These are phyloP conservation scores for Olyra latifolia DNA, from an alignment of 176 grass and related monocot genomes.

Conservation along the genomic window DNA sequence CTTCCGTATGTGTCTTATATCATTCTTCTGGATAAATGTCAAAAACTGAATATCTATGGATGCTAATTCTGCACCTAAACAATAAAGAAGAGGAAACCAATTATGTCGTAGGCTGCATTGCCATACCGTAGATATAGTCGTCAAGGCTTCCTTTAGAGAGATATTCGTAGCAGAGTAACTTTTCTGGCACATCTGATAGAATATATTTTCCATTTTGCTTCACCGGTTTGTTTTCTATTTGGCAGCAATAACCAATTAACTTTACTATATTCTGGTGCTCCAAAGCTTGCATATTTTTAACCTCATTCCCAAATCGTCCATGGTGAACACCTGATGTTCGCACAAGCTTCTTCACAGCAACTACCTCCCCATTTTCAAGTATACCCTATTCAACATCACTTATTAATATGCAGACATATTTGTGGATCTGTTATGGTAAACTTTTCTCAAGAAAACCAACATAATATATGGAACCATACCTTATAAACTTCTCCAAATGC, in stretches of 20 bases:
- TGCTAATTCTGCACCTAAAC: not conserved
- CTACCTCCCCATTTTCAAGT: not conserved
- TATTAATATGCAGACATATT: not conserved
- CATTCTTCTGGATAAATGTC: not conserved
- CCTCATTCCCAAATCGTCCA: constrained; percentile 30
- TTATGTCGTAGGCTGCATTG: not conserved
- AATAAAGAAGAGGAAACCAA: not conserved
- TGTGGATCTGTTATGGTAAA: not conserved
- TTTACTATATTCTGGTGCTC: constrained; percentile 32
- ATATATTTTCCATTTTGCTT: not conserved
- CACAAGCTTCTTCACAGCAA: constrained; percentile 37
- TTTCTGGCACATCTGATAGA: not conserved
- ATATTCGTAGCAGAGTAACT: constrained; percentile 28
- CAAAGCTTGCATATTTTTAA: not conserved
- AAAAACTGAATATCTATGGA: not conserved
- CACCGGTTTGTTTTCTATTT: not conserved
- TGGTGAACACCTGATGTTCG: not conserved
- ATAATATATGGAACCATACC: not conserved
- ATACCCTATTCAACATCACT: not conserved
- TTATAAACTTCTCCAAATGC: constrained; percentile 19
- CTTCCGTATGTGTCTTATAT: not conserved
- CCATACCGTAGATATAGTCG: constrained; percentile 20
- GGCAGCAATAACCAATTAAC: constrained; percentile 27
- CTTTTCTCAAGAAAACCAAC: not conserved
- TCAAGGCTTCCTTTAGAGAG: constrained; percentile 29